phyloP scores from a whole-genome alignment of 2,329 filamentous ascomycete genomes.

The Cladophialophora psammophila region DNA sequence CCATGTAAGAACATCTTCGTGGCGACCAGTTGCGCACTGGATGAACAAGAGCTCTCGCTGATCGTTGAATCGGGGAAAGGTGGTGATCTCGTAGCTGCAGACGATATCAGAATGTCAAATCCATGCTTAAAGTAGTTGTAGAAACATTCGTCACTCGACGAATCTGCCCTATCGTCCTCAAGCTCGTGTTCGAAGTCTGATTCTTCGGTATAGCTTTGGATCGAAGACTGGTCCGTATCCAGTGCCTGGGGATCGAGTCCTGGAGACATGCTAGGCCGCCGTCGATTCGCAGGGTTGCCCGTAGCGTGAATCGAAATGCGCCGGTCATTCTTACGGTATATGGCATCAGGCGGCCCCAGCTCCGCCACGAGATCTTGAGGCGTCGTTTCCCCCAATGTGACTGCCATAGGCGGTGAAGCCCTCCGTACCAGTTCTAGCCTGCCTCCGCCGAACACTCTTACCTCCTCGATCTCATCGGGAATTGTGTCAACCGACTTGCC shows the following conservation, averaged over 20 bases:
- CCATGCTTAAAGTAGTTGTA: slow-evolving; percentile 98
- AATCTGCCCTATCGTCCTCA: slow-evolving; percentile 67
- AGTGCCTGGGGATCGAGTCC: slow-evolving; percentile 55
- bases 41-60: slow-evolving; percentile 44
- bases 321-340: slow-evolving; percentile 89
- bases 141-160: slow-evolving; percentile 69
- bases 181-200: slow-evolving; percentile 66
- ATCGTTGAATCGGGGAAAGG: slow-evolving; percentile 58
- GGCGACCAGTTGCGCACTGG: slow-evolving; percentile 72
- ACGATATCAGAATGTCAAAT: slow-evolving; percentile 91
- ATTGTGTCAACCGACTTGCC: slow-evolving; percentile 77
- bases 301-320: slow-evolving; percentile 79
- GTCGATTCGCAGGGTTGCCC: slow-evolving; percentile 59
- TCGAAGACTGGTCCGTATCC: slow-evolving; percentile 78
- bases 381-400: slow-evolving; percentile 83
- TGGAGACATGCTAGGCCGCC: slow-evolving; percentile 44
- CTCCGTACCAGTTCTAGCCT: slow-evolving; percentile 79
- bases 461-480: slow-evolving; percentile 86
- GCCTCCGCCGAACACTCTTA: slow-evolving; percentile 79
- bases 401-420: slow-evolving; percentile 70
- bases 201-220: slow-evolving; percentile 73
- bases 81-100: slow-evolving; percentile 70
- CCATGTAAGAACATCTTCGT: slow-evolving; percentile 94
- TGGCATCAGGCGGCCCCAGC: slow-evolving; percentile 89
- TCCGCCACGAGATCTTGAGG: slow-evolving; percentile 91